Base-by-base conservation (phyloP, 805 yeast species). In the Yamadazyma scolyti region DNA sequence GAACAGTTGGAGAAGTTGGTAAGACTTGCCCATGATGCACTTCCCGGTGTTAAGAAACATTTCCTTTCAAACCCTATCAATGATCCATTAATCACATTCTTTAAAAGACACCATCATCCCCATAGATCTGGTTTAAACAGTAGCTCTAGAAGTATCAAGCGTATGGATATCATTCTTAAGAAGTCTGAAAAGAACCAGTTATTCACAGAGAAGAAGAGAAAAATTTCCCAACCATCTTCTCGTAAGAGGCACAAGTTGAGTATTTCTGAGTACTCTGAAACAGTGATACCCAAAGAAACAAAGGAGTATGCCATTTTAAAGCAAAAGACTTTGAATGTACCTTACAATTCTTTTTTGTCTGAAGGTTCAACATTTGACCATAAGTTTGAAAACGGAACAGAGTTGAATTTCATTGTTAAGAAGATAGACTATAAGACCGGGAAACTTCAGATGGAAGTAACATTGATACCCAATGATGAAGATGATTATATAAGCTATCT, bases 341-440 rank as follows among this genome's bases (percentile, higher is more conserved):
- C 45, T 11, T 43, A 33, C 15, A 42, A 43, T 23, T 49, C 59
- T 2, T 47, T 33, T 25, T 41, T 59, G 23, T 40, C 43, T 16
- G 33, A 43, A 2, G 64, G 64, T 1, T 40, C 58, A 10, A 29
- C 48, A 11, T 54, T 47, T 34, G 34, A 36, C 14, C 30, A 34
- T 12, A 13, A 18, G 15, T 18, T 21, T 21, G 8, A 15, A 8
- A 33, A 29, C 16, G 14, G n/a, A 2, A 15, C 29, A n/a, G 39
- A 27, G 4, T 31, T 43, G 13, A 45, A 51, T 30, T 27, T 54
- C 11, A 33, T 41, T 6, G 40, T 58, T 12, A 37, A 44, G 6
- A 31, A 50, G n/a, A 45, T 55, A 0, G 48, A 55, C 33, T 40
- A 37, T 16, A 9, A 25, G 4, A 32, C 34, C 3, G 28, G 27